Percentiles rank a stretch among this genome's conserved stretches.
phyloP scores from a whole-genome alignment of 805 yeast genomes.

The Lachancea meyersii region DNA sequence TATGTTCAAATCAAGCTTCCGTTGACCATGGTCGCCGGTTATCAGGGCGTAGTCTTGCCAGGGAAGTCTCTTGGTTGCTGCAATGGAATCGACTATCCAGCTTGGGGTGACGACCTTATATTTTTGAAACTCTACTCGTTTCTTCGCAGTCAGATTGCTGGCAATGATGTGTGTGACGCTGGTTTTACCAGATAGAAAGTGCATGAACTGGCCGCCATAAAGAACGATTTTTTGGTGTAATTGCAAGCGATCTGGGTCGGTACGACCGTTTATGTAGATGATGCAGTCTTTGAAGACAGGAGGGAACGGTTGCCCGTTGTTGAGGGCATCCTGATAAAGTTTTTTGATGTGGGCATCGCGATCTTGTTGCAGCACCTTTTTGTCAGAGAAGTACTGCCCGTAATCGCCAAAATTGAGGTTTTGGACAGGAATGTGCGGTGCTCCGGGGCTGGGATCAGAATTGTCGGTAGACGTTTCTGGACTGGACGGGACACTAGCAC shows the following conservation, averaged over 20 bases:
- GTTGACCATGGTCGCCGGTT: slow-evolving; percentile 48
- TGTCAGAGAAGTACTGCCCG: slow-evolving; percentile 23
- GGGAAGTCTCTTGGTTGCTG: slow-evolving; percentile 41
- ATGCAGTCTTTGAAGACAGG: slow-evolving; percentile 56
- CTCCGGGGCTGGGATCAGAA: neutral
- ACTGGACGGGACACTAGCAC: too few relatives aligned
- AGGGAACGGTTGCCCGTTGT: slow-evolving; percentile 18
- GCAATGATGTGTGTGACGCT: slow-evolving; percentile 83
- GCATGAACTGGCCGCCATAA: slow-evolving; percentile 75
- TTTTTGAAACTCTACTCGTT: slow-evolving; percentile 55
- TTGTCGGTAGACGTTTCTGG: too few relatives aligned
- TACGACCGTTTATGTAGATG: slow-evolving; percentile 84
- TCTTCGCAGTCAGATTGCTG: slow-evolving; percentile 68
- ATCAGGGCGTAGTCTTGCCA: slow-evolving; percentile 67
- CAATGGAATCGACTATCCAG: slow-evolving; percentile 71
- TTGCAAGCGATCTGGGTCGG: slow-evolving; percentile 69
- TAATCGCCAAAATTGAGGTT: slow-evolving; percentile 9
- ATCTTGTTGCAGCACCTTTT: slow-evolving; percentile 20
- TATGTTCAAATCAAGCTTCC: slow-evolving; percentile 15
- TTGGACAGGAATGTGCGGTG: neutral
- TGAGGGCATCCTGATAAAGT: slow-evolving; percentile 13
- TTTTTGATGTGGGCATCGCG: slow-evolving; percentile 21
- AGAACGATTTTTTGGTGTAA: slow-evolving; percentile 64
- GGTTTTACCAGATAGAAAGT: slow-evolving; percentile 62
- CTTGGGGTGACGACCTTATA: slow-evolving; percentile 73